Percentiles rank a stretch among this genome's conserved stretches.
These are phyloP conservation scores for Aspergillus hiratsukae DNA, from an alignment of 2,329 filamentous ascomycete species.

Conservation along the genomic window DNA sequence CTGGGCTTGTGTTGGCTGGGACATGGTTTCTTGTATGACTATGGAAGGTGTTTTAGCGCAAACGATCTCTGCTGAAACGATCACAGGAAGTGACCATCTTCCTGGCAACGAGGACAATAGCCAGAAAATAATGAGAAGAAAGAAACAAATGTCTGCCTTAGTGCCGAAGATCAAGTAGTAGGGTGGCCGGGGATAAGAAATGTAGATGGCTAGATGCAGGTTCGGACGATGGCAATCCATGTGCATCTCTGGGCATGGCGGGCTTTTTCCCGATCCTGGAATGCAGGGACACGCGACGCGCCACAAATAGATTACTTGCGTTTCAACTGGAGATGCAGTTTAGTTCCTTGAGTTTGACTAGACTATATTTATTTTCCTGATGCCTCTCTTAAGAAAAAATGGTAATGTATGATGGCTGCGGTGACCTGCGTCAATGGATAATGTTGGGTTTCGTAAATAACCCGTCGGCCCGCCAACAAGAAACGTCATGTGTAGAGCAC, in stretches of 20 bases:
- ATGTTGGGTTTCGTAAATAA: background rate
- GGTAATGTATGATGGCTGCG: background rate
- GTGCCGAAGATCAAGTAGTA: background rate
- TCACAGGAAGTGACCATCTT: conserved; percentile 20
- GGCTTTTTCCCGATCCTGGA: conserved; percentile 12
- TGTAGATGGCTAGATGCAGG: background rate
- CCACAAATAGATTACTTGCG: background rate
- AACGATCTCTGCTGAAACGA: conserved; percentile 1
- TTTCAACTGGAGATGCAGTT: too few species aligned
- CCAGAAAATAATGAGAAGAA: background rate
- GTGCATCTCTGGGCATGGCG: background rate
- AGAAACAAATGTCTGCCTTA: background rate
- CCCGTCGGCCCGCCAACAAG: background rate
- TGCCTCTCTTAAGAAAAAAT: background rate
- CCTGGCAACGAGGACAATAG: conserved; percentile 1
- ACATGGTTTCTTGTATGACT: conserved; percentile 4
- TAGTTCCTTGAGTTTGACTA: too few species aligned
- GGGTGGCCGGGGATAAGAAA: background rate
- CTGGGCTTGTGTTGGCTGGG: conserved; percentile 21
- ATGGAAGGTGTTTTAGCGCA: conserved; percentile 1
- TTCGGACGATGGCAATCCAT: background rate
- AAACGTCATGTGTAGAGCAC: background rate
- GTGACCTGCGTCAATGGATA: background rate
- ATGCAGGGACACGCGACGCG: conserved; percentile 22
- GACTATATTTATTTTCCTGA: background rate